Evolutionary conservation across 129 eudicot species (phyloP), one percentile per base, ranked within the genome.

Genomic region (Chrysanthemum lavandulifolium): DNA sequence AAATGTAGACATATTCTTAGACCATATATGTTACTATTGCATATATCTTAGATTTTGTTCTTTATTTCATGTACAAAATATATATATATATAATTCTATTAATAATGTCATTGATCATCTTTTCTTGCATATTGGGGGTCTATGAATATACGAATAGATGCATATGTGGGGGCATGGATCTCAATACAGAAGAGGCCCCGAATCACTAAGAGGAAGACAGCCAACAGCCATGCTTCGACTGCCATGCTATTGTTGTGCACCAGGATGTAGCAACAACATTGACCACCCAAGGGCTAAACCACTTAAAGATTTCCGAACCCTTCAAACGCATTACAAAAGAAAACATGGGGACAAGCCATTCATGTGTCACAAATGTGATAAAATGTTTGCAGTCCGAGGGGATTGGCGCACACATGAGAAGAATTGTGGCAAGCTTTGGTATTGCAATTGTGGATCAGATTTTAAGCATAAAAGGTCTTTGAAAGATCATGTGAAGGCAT

Each of bases 121-220:
- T 13, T 7, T 70, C 36, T 36, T 73, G 49, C 58, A 14, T 40
- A 72, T 19, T 60, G 31, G 67, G 23, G 19, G 3, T 12, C 45
- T 13, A 61, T 63, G 8, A 0, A 29, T 61, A 16, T 15, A 49
- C 14, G 13, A 51, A 63, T 29, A 90, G 97, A 90, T 90, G 97
- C 97, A 90, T 78, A 90, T 90, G 97, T 90, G 97, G 97, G 95
- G 97, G 64, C 97, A 90, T 55, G 97, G 97, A 23, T 90, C 97
- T 3, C 89, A 90, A 60, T 90, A 85, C 76, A 67, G 97, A 69
- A 85, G 83, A 58, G 97, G 97, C 15, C 91, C 91, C 13, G 91
- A 90, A 67, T 90, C 97, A 12, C 82, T 90, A 51, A 78, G 85
- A 67, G 97, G 88, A 18, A 71, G 85, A 69, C 88, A 81, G 61